Percentiles rank a stretch among this genome's conserved stretches.
phyloP scores from a whole-genome alignment of 176 grass and related monocot species.

The Alopecurus myosuroides region DNA sequence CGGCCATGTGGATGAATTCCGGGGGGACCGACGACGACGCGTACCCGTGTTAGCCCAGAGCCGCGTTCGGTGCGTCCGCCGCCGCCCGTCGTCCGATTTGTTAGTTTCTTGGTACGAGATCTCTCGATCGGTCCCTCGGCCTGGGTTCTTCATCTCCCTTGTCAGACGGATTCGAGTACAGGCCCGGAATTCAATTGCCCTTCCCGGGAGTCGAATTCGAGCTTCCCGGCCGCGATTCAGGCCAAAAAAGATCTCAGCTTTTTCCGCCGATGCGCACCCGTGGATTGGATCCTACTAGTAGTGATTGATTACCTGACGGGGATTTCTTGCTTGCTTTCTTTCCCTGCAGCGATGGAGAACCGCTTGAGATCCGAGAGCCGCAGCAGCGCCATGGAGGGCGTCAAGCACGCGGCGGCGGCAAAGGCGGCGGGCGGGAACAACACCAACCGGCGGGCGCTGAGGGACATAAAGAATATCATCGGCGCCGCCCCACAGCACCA shows the following conservation, averaged over 20 bases:
- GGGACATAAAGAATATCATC: conserved; percentile 60
- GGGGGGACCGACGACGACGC: not conserved
- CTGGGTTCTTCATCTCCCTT: not conserved
- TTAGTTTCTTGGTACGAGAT: no score
- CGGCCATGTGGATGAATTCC: conserved; percentile 11
- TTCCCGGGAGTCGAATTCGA: not conserved
- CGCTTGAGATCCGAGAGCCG: conserved; percentile 17
- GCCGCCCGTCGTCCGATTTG: no score
- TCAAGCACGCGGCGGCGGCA: conserved; percentile 31
- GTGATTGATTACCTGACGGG: conserved; percentile 16
- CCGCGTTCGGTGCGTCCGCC: no score
- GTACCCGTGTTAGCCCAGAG: not conserved
- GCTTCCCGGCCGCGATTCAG: not conserved
- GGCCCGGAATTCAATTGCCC: no score
- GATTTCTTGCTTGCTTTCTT: not conserved
- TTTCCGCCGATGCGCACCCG: not conserved
- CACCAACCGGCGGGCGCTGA: conserved; percentile 44
- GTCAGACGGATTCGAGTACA: not conserved
- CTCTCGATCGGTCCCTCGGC: not conserved
- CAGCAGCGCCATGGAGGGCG: conserved; percentile 51
- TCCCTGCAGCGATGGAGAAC: conserved; percentile 46
- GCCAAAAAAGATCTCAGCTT: not conserved
- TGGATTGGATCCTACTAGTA: not conserved
- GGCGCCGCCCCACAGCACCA: conserved; percentile 26
- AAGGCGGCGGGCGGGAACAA: conserved; percentile 1